Evolutionary conservation across 441 rosid species (phyloP).

Genomic region (Adansonia rubrostipa): DNA sequence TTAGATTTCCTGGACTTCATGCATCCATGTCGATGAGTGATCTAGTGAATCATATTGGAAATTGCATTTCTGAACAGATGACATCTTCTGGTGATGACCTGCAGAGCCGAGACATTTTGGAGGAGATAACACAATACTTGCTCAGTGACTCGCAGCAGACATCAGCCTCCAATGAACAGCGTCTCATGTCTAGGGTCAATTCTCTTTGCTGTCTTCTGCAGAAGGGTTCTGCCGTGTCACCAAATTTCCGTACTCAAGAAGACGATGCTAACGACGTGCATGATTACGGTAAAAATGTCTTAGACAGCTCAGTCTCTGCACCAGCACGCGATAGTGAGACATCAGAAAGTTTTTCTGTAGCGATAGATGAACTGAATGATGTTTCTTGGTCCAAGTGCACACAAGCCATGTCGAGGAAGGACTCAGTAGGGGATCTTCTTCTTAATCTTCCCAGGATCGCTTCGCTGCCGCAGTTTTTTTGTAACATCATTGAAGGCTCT

Average conservation of each 20-base stretch:
- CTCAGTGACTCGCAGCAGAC: conserved; percentile 43
- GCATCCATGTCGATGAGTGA: conserved; percentile 54
- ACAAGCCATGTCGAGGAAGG: conserved; percentile 46
- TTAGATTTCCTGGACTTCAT: conserved; percentile 45
- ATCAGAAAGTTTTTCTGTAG: conserved; percentile 14
- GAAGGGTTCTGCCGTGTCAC: conserved; percentile 41
- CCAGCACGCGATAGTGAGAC: conserved; percentile 14
- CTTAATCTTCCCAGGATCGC: conserved; percentile 67
- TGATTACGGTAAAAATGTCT: conserved; percentile 17
- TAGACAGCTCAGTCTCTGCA: conserved; percentile 15
- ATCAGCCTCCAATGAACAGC: conserved; percentile 41
- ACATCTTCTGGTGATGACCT: conserved; percentile 27
- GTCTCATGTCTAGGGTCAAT: conserved; percentile 52
- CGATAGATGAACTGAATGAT: conserved; percentile 21
- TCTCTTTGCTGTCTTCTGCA: conserved; percentile 57
- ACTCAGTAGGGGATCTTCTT: conserved; percentile 60
- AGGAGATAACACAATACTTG: conserved; percentile 52
- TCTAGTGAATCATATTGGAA: conserved; percentile 50
- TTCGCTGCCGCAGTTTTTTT: conserved; percentile 55
- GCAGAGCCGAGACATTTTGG: conserved; percentile 37
- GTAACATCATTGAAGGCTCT: conserved; percentile 31
- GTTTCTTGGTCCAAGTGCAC: conserved; percentile 28
- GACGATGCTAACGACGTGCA: conserved; percentile 14
- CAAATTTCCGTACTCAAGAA: conserved; percentile 25
- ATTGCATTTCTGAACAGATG: conserved; percentile 48